A percentile compares a stretch with the other conserved stretches of the same genome.
phyloP scores from a whole-genome alignment of 495 filamentous ascomycete genomes.

The Aspergillus baeticus region DNA sequence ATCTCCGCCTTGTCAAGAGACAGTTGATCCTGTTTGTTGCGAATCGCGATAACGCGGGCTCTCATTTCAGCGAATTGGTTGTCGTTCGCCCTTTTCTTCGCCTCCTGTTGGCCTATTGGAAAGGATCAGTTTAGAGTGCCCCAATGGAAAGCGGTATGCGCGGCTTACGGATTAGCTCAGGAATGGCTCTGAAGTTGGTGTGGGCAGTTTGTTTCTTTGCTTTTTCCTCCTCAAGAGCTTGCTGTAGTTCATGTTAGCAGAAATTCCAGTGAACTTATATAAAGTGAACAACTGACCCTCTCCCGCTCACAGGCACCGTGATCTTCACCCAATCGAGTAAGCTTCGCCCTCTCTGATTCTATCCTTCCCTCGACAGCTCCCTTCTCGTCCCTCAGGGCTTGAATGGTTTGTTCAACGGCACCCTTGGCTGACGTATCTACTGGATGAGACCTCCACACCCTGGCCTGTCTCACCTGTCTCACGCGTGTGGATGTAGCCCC shows the following conservation, averaged over 20 bases:
- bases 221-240: conserved; percentile 52
- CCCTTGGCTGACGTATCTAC: conserved; percentile 62
- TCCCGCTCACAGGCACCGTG: conserved; percentile 26
- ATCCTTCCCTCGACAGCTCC: conserved; percentile 34
- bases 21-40: conserved; percentile 53
- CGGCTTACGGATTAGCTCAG: conserved; percentile 65
- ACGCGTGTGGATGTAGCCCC: conserved; percentile 64
- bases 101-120: conserved; percentile 52
- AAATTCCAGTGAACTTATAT: background rate
- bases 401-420: conserved; percentile 44
- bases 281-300: conserved; percentile 31
- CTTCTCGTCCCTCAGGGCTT: conserved; percentile 41
- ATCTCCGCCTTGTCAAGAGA: conserved; percentile 61
- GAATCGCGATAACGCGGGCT: conserved; percentile 40
- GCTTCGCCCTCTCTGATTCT: conserved; percentile 29
- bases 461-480: conserved; percentile 51
- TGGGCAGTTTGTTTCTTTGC: conserved; percentile 56
- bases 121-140: conserved; percentile 14
- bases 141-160: background rate
- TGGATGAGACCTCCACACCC: conserved; percentile 74
- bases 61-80: conserved; percentile 41
- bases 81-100: conserved; percentile 42
- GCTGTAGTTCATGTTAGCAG: conserved; percentile 30
- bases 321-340: conserved; percentile 37
- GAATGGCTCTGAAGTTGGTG: conserved; percentile 62